Conservation (phyloP, 2,329 filamentous ascomycete genomes). For the Venturia aucupariae region DNA sequence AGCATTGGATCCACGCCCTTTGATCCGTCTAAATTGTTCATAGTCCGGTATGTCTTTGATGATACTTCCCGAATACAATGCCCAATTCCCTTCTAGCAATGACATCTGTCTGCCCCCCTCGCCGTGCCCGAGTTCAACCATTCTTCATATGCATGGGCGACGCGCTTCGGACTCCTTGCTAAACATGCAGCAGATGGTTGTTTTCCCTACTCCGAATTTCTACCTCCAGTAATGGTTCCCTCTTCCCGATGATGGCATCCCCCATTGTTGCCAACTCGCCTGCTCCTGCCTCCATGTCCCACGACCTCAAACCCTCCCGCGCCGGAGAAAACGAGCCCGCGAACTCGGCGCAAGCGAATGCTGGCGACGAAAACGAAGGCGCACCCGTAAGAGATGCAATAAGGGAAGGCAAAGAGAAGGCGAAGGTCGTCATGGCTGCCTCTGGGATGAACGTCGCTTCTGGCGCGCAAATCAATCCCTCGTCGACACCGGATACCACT, state of each 20-base stretch:
- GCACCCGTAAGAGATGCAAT: conserved; percentile 34
- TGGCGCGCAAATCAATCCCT: conserved; percentile 18
- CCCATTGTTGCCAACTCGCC: conserved; percentile 7
- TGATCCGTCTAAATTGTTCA: conserved; percentile 5
- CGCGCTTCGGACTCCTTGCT: conserved; percentile 3
- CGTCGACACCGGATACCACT: conserved; percentile 17
- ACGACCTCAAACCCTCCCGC: background rate
- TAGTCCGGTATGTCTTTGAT: conserved; percentile 10
- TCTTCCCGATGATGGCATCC: conserved; percentile 2
- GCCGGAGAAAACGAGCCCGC: background rate
- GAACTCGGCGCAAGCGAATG: background rate
- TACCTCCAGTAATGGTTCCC: background rate
- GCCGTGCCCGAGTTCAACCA: background rate
- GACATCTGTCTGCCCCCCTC: background rate
- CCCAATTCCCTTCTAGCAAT: conserved; percentile 4
- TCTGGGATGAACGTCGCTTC: conserved; percentile 34
- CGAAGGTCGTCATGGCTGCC: conserved; percentile 48
- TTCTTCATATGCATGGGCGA: background rate
- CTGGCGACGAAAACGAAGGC: background rate
- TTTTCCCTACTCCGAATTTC: background rate
- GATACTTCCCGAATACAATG: conserved; percentile 3
- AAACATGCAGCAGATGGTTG: conserved; percentile 4
- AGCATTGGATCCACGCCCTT: conserved; percentile 7
- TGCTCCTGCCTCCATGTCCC: background rate
- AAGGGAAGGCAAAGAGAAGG: conserved; percentile 50